Base-by-base conservation (phyloP, 2,329 filamentous ascomycete species). In the Calonectria multiphialidica region DNA sequence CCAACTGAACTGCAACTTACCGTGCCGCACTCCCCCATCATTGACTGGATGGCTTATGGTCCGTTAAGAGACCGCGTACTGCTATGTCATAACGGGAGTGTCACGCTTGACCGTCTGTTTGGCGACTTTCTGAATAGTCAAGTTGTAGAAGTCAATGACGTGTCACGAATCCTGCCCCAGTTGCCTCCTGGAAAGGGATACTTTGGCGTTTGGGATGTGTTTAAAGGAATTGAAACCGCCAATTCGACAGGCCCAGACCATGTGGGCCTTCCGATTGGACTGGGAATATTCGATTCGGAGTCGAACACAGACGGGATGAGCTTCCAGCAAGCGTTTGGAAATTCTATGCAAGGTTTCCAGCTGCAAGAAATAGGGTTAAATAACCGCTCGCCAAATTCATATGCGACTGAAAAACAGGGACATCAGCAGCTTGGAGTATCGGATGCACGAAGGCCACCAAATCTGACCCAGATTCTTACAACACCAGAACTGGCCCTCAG, bases 181-280 rank as follows among this genome's bases (percentile, higher is more conserved):
- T 40, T 40, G 2, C 59, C 59, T 33, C 25, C 40, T n/a, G 59
- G 42, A n/a, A 63, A 35, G n/a, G 59, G 59, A 6, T 63, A 47
- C 25, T 63, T 63, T 63, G 59, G 59, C 15, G 25, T 63, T 21
- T 63, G 59, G 59, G 47, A 63, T 30, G 13, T 63, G 21, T 63
- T 33, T 23, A 63, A 21, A 2, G 40, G 18, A 30, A 63, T 63
- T 35, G 10, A 63, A n/a, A 18, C 59, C 3, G 42, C 23, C 13
- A 37, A 13, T 7, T 13, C 13, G 35, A 13, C 7, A 7, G 35
- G 13, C 35, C 35, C 35, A 37, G 35, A 37, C 35, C 35, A 37
- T 7, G 13, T 13, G 7, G 18, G 3, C n/a, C n/a, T 47, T 23
- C n/a, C 44, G 12, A 9, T 18, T 2, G 16, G 44, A 6, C 12